phyloP scores from a whole-genome alignment of 208 protist genomes.

The Zelonia costaricensis region DNA sequence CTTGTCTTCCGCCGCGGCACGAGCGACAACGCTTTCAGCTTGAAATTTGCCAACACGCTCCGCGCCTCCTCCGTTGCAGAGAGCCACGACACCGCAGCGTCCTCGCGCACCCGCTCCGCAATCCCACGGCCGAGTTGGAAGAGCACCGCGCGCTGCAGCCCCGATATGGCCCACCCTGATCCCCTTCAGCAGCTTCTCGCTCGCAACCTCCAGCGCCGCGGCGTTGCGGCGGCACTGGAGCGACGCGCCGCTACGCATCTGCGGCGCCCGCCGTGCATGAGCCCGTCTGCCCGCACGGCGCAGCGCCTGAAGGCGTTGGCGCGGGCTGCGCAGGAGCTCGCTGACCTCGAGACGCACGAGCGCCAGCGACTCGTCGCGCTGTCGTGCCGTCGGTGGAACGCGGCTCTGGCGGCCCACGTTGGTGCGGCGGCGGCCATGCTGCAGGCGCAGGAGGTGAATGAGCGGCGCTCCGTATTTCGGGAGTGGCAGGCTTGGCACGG shows the following conservation, averaged over 20 bases:
- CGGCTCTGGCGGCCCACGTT: neutral
- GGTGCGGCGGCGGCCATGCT: neutral
- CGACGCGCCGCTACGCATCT: neutral
- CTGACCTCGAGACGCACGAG: neutral
- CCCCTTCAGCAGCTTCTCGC: conserved; percentile 16
- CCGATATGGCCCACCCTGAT: neutral
- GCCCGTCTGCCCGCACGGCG: neutral
- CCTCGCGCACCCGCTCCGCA: neutral
- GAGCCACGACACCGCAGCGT: conserved; percentile 4
- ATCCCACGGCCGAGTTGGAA: conserved; percentile 13
- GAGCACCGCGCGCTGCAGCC: conserved; percentile 1
- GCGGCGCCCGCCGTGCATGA: neutral
- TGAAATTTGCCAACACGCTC: conserved; percentile 36
- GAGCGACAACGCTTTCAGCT: conserved; percentile 38
- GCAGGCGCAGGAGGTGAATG: neutral
- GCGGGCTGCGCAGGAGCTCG: neutral
- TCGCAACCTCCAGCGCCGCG: conserved; percentile 11
- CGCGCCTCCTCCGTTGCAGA: conserved; percentile 1
- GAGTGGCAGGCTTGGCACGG: conserved; percentile 16
- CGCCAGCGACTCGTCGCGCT: neutral
- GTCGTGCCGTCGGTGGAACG: neutral
- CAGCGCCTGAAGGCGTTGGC: neutral
- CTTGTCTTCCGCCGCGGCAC: conserved; percentile 51
- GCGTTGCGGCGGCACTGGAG: neutral
- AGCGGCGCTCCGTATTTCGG: conserved; percentile 12